Conservation (phyloP, 331 rosid genomes). For the Malus hybrid region DNA sequence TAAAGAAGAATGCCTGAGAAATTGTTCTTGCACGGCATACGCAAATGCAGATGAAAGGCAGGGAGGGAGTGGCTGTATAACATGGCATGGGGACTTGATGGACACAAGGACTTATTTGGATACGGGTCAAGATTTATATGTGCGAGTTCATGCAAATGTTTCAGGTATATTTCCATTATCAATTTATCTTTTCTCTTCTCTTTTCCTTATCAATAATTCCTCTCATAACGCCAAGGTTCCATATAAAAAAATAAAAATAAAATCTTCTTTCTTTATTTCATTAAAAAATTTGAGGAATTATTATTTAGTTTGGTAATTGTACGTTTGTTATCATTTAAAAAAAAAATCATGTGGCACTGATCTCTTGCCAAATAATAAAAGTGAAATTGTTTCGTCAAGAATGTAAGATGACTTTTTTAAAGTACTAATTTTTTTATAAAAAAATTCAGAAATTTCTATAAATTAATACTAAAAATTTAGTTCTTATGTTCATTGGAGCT, state of each 20-base stretch:
- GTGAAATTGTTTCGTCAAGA: too few species aligned
- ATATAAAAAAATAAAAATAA: too few species aligned
- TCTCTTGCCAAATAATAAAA: too few species aligned
- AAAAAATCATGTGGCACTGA: too few species aligned
- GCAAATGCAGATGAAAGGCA: slow-evolving; percentile 21
- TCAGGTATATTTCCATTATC: slow-evolving; percentile 14
- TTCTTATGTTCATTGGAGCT: too few species aligned
- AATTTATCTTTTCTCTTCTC: not conserved
- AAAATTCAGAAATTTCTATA: too few species aligned
- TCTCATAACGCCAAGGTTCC: too few species aligned
- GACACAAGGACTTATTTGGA: slow-evolving; percentile 19
- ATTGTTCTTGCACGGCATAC: slow-evolving; percentile 52
- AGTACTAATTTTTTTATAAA: too few species aligned
- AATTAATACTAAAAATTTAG: too few species aligned
- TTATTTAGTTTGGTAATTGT: too few species aligned
- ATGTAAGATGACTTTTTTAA: too few species aligned
- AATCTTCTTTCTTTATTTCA: not conserved
- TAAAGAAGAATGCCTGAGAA: slow-evolving; percentile 26
- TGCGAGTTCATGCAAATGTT: slow-evolving; percentile 41
- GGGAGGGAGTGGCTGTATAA: slow-evolving; percentile 35
- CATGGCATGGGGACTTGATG: slow-evolving; percentile 42
- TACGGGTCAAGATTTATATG: slow-evolving; percentile 33
- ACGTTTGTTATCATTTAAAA: too few species aligned
- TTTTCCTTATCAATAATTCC: not conserved
- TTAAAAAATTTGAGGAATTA: not conserved